Conservation (phyloP, 495 filamentous ascomycete species). For the Penicillium riverlandense region DNA sequence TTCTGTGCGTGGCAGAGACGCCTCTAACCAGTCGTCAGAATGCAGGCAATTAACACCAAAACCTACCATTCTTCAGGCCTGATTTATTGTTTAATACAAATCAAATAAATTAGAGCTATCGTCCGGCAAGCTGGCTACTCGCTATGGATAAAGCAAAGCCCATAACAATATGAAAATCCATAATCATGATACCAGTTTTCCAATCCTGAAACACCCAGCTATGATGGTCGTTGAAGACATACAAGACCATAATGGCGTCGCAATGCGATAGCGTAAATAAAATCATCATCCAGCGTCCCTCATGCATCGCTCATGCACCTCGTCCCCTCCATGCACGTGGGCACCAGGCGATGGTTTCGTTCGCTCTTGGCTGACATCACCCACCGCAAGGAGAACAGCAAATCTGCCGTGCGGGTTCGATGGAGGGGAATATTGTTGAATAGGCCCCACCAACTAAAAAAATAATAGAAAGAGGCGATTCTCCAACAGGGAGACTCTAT, state of each 20-base stretch:
- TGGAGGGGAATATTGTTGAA: too few relatives aligned
- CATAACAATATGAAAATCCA: too few relatives aligned
- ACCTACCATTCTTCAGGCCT: too few relatives aligned
- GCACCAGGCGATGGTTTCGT: too few relatives aligned
- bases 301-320: not conserved
- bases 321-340: too few relatives aligned
- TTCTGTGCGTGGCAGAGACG: slow-evolving; percentile 1
- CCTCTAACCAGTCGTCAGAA: slow-evolving; percentile 41
- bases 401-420: too few relatives aligned
- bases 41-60: not conserved
- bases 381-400: too few relatives aligned
- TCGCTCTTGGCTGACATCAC: too few relatives aligned
- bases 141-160: too few relatives aligned
- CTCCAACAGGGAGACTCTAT: slow-evolving; percentile 4
- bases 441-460: not conserved
- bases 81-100: too few relatives aligned
- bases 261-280: not conserved
- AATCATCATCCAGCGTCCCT: not conserved
- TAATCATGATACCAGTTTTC: slow-evolving; percentile 22
- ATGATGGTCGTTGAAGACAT: not conserved
- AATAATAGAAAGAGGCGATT: not conserved
- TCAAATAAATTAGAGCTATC: too few relatives aligned
- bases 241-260: not conserved
- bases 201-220: not conserved
- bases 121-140: too few relatives aligned